phyloP scores from a whole-genome alignment of 208 protist genomes.

The Naegleria lovaniensis region DNA sequence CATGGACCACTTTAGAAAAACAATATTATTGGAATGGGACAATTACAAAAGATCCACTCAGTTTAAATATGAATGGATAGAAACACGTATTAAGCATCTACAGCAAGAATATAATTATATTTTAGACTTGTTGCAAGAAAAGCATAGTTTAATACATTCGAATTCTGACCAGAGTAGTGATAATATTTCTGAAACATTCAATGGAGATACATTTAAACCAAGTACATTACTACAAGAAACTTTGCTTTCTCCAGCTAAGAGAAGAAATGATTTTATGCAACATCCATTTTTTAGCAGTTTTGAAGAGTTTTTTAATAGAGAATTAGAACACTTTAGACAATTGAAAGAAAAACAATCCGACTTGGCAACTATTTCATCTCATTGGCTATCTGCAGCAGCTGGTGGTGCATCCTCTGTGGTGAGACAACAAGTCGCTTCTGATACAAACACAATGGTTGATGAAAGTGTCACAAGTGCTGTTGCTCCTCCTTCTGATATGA shows the following conservation, averaged over 20 bases:
- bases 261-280: not conserved
- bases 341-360: not conserved
- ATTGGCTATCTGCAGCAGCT: not conserved
- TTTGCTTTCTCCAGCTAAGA: not conserved
- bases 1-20: not conserved
- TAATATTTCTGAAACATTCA: not conserved
- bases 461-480: no score
- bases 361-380: not conserved
- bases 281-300: not conserved
- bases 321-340: not conserved
- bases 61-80: not conserved
- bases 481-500: no score
- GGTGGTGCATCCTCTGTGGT: no score
- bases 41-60: not conserved
- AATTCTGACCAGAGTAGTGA: not conserved
- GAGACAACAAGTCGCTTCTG: no score
- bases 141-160: not conserved
- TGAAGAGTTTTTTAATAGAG: not conserved
- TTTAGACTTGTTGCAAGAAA: not conserved
- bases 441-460: no score
- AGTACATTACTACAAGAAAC: not conserved
- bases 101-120: not conserved
- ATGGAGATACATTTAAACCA: not conserved
- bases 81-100: not conserved
- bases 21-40: not conserved